Conservation (phyloP, 1,139 yeast genomes). For the Saccharomyces hybrid region DNA sequence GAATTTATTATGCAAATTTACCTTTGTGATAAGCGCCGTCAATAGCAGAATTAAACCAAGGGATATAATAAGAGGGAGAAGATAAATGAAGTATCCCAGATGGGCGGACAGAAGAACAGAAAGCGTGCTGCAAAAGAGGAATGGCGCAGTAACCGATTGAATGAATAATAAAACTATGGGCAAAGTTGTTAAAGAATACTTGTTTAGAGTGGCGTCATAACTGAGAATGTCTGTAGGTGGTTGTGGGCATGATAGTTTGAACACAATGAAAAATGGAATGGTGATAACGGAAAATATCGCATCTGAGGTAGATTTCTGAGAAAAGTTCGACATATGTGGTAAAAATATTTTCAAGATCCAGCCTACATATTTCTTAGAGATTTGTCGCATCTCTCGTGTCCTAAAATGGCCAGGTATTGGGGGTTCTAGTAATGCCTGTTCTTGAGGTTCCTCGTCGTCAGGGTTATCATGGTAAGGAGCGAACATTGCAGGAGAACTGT, state of each 20-base stretch:
- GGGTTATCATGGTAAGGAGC: conserved; percentile 22
- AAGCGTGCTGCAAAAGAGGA: conserved; percentile 13
- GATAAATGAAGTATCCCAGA: conserved; percentile 5
- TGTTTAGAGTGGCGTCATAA: conserved; percentile 12
- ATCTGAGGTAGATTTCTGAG: conserved; percentile 18
- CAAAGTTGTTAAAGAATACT: conserved; percentile 10
- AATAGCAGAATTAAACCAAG: conserved; percentile 6
- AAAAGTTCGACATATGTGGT: conserved; percentile 25
- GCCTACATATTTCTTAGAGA: conserved; percentile 7
- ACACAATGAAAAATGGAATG: conserved; percentile 24
- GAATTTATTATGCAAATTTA: conserved; percentile 14
- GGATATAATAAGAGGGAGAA: conserved; percentile 9
- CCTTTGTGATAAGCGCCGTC: conserved; percentile 9
- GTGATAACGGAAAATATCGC: conserved; percentile 20
- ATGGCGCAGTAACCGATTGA: conserved; percentile 22
- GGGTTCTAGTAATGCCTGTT: neutral
- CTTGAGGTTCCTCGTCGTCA: conserved; percentile 4
- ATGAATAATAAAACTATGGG: conserved; percentile 14
- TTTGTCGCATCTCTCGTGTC: conserved; percentile 2
- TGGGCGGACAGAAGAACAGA: conserved; percentile 11
- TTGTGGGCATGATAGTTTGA: conserved; percentile 27
- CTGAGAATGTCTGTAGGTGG: conserved; percentile 15
- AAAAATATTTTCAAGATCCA: conserved; percentile 15
- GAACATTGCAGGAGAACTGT: conserved; percentile 22
- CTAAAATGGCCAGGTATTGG: neutral